Conservation (phyloP, 176 grass and related monocot species). For the Aegilops tauschii region DNA sequence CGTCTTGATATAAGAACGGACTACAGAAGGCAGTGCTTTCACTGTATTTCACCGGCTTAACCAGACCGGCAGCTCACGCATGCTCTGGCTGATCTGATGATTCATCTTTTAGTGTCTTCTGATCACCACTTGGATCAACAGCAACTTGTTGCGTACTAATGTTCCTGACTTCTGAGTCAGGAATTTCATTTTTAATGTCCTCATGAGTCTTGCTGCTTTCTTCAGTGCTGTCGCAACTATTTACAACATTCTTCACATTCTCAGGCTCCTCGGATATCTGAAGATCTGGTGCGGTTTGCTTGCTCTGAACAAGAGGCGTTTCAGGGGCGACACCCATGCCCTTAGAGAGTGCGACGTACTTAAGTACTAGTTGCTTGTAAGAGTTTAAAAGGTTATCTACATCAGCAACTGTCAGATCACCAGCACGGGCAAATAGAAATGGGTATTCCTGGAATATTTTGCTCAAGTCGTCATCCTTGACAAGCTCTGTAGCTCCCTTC, state of each 20-base stretch:
- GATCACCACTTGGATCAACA: constrained; percentile 27
- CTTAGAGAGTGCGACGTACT: constrained; percentile 75
- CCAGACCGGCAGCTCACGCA: neutral
- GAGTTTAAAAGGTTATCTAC: constrained; percentile 83
- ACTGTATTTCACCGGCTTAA: neutral
- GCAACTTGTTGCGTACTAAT: constrained; percentile 2
- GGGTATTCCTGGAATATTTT: constrained; percentile 80
- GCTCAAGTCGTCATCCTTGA: constrained; percentile 65
- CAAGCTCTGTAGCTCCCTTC: constrained; percentile 74
- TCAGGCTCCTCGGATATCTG: constrained; percentile 34
- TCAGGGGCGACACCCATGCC: constrained; percentile 48
- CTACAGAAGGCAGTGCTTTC: neutral
- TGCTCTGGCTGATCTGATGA: constrained; percentile 14
- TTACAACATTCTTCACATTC: constrained; percentile 20
- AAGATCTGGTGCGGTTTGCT: constrained; percentile 31
- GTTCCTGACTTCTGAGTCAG: constrained; percentile 33
- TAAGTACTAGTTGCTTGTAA: constrained; percentile 81
- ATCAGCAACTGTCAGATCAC: constrained; percentile 91
- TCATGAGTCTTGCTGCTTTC: constrained; percentile 28
- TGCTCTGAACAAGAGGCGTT: constrained; percentile 24
- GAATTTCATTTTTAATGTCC: constrained; percentile 21
- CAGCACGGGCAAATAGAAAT: constrained; percentile 73
- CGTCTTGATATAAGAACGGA: neutral
- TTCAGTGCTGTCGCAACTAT: constrained; percentile 19
- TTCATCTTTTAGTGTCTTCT: constrained; percentile 17